Percentiles rank a stretch among this genome's conserved stretches.
These are phyloP conservation scores for Dioscorea dumetorum DNA, from an alignment of 106 monocot species.

Conservation along the genomic window DNA sequence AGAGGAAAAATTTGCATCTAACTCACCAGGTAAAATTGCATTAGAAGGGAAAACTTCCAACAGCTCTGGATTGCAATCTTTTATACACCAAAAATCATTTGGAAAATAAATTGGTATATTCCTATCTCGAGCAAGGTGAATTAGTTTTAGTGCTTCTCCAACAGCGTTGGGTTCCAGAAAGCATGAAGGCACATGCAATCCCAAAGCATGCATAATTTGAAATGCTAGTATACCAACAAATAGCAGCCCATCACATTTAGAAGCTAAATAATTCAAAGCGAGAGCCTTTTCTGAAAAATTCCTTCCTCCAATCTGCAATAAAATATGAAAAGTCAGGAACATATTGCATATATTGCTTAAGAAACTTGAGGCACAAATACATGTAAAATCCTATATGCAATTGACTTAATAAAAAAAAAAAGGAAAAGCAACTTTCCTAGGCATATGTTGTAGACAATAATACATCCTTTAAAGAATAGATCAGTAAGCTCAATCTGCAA, in stretches of 20 bases:
- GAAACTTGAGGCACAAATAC: too few relatives aligned
- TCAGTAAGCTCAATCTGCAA: too few relatives aligned
- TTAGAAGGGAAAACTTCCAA: conserved; percentile 37
- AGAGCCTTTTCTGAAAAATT: conserved; percentile 55
- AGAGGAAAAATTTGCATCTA: background rate
- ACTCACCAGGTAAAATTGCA: conserved; percentile 52
- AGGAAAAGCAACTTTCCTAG: background rate
- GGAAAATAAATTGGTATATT: conserved; percentile 56
- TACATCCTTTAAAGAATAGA: too few relatives aligned
- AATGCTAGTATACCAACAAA: conserved; percentile 76
- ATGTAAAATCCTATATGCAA: too few relatives aligned
- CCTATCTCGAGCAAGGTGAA: conserved; percentile 38
- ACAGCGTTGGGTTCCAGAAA: conserved; percentile 46
- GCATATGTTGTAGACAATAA: background rate
- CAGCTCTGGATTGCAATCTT: conserved; percentile 18
- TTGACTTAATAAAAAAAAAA: too few relatives aligned
- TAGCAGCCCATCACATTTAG: conserved; percentile 65
- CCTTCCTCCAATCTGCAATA: conserved; percentile 82
- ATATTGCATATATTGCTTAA: too few relatives aligned
- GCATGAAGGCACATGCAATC: conserved; percentile 33
- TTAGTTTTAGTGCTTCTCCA: conserved; percentile 45
- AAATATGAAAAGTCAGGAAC: background rate
- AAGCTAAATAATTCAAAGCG: conserved; percentile 51
- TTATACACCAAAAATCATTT: conserved; percentile 48
- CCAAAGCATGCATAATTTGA: conserved; percentile 83